Percentiles rank a stretch among this genome's conserved stretches.
These are phyloP conservation scores for Rhodosporidiobolus odoratus DNA, from an alignment of 768 basidiomycete genomes.

Conservation along the genomic window DNA sequence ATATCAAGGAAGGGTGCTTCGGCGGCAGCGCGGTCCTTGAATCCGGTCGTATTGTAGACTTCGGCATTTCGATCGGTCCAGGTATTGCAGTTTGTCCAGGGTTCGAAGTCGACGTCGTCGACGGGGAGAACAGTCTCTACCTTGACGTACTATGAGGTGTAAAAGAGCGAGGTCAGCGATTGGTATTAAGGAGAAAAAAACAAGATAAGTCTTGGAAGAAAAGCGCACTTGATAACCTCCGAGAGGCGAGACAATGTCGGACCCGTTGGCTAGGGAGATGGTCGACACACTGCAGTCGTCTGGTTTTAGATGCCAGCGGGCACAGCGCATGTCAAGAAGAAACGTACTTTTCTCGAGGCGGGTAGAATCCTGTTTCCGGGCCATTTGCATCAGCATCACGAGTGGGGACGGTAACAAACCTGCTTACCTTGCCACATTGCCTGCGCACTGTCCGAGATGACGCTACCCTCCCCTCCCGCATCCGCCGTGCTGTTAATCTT, in stretches of 20 bases:
- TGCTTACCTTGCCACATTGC: too few relatives aligned
- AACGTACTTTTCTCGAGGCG: constrained; percentile 51
- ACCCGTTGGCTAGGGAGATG: constrained; percentile 63
- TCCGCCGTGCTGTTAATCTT: constrained; percentile 68
- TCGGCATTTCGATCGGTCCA: constrained; percentile 56
- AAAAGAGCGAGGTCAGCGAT: too few relatives aligned
- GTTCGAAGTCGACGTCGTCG: constrained; percentile 33
- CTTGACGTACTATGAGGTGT: constrained; percentile 48
- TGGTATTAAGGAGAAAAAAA: too few relatives aligned
- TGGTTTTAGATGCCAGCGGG: background rate
- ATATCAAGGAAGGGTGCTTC: constrained; percentile 28
- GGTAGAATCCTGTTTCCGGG: constrained; percentile 64
- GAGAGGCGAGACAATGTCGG: constrained; percentile 58
- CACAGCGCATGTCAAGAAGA: background rate
- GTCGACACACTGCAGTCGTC: constrained; percentile 41
- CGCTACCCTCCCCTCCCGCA: constrained; percentile 62
- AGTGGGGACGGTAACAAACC: too few relatives aligned
- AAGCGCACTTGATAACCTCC: constrained; percentile 63
- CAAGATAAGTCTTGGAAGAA: too few relatives aligned
- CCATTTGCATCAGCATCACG: too few relatives aligned
- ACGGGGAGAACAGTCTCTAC: constrained; percentile 47
- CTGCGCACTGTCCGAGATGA: constrained; percentile 63
- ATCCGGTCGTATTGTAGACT: constrained; percentile 55
- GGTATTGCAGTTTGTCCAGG: constrained; percentile 20
- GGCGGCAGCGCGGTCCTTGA: constrained; percentile 19